Percentiles rank a stretch among this genome's conserved stretches.
Evolutionary conservation across 2,329 filamentous ascomycete species (phyloP).

Genomic region (Periconia digitata): DNA sequence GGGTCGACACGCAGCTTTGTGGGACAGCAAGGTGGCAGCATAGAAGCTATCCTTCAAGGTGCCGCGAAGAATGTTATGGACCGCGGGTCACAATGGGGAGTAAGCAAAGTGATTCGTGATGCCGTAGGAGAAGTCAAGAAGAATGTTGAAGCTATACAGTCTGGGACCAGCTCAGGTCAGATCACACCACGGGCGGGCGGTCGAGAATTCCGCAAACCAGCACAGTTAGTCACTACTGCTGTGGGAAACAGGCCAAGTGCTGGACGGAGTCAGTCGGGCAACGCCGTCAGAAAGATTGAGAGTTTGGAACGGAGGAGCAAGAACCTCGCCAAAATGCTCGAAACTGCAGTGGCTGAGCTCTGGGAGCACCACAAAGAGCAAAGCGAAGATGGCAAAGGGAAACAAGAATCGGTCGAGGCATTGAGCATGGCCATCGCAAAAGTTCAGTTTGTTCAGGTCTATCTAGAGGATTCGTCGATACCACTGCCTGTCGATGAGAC

Average conservation of each 20-base stretch:
- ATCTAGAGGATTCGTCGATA: conserved; percentile 50
- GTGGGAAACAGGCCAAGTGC: conserved; percentile 19
- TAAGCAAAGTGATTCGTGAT: conserved; percentile 79
- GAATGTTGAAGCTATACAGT: conserved; percentile 69
- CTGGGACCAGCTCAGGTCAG: conserved; percentile 28
- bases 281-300: conserved; percentile 32
- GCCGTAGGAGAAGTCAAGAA: conserved; percentile 78
- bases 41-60: conserved; percentile 74
- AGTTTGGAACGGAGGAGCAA: conserved; percentile 65
- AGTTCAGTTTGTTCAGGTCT: conserved; percentile 55
- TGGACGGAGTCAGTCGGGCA: conserved; percentile 22
- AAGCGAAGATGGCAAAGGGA: conserved; percentile 40
- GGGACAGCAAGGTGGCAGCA: conserved; percentile 41
- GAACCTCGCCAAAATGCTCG: conserved; percentile 68
- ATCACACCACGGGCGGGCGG: conserved; percentile 36
- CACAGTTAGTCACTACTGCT: conserved; percentile 20
- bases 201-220: conserved; percentile 38
- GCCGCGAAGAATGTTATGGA: conserved; percentile 75
- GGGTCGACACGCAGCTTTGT: conserved; percentile 31
- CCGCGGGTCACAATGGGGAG: conserved; percentile 72
- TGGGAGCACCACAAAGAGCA: conserved; percentile 61
- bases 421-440: conserved; percentile 53
- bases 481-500: conserved; percentile 45
- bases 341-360: conserved; percentile 65
- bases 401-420: conserved; percentile 41